phyloP scores from a whole-genome alignment of 2,329 filamentous ascomycete species.

The Exophiala sp. region DNA sequence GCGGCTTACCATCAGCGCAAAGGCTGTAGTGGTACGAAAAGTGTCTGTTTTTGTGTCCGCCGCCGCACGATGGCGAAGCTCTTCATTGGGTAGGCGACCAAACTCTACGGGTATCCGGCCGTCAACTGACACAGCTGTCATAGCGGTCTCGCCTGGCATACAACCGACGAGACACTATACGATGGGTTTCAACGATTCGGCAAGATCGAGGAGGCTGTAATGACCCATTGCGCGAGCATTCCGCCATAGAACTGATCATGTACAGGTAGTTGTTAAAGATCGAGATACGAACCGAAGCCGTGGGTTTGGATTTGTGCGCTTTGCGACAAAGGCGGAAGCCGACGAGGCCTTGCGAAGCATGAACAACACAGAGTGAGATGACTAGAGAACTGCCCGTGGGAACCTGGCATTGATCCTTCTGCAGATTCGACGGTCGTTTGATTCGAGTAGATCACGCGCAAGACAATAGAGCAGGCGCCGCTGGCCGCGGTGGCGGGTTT shows the following conservation, averaged over 20 bases:
- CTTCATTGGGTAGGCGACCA: slow-evolving; percentile 28
- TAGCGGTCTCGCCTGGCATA: slow-evolving; percentile 97
- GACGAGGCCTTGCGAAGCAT: slow-evolving; percentile 40
- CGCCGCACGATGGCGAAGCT: slow-evolving; percentile 27
- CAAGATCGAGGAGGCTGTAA: slow-evolving; percentile 86
- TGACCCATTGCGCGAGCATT: slow-evolving; percentile 10
- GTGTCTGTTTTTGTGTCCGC: slow-evolving; percentile 1
- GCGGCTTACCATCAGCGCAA: slow-evolving; percentile 7
- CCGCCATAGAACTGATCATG: slow-evolving; percentile 24
- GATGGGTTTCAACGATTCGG: slow-evolving; percentile 92
- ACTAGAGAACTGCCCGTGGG: slow-evolving; percentile 34
- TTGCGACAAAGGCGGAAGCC: slow-evolving; percentile 47
- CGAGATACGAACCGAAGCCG: slow-evolving; percentile 93
- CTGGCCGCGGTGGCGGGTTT: slow-evolving; percentile 43
- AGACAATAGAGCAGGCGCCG: slow-evolving; percentile 62
- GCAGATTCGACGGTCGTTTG: slow-evolving; percentile 82
- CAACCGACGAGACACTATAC: slow-evolving; percentile 78
- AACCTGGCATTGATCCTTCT: slow-evolving; percentile 24
- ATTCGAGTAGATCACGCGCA: slow-evolving; percentile 96
- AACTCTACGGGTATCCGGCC: slow-evolving; percentile 5
- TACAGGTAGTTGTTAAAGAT: slow-evolving; percentile 92
- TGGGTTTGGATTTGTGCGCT: slow-evolving; percentile 95
- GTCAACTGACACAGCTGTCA: slow-evolving; percentile 14
- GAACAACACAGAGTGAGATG: slow-evolving; percentile 59
- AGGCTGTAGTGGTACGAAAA: not conserved